These are phyloP conservation scores for Beauveria australis DNA, from an alignment of 2,329 filamentous ascomycete genomes.

Conservation along the genomic window DNA sequence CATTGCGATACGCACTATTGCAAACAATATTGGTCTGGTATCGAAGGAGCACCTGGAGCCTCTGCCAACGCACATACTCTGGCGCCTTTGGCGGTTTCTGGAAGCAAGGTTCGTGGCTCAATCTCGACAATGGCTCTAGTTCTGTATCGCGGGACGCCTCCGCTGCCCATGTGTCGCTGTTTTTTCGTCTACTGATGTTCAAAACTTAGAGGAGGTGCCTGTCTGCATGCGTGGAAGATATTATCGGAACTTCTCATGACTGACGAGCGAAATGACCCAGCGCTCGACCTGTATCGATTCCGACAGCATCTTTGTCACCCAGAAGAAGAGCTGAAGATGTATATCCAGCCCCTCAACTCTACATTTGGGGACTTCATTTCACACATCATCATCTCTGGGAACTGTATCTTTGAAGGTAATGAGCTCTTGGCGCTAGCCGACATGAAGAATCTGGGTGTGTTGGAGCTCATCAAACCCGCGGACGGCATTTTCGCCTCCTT, in stretches of 20 bases:
- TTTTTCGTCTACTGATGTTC: not conserved
- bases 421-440: constrained; percentile 34
- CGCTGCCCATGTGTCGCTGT: not conserved
- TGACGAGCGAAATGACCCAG: constrained; percentile 24
- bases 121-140: not conserved
- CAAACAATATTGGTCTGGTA: constrained; percentile 28
- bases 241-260: constrained; percentile 26
- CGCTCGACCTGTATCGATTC: constrained; percentile 30
- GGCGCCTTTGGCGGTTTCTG: constrained; percentile 32
- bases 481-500: constrained; percentile 22
- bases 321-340: constrained; percentile 24
- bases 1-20: constrained; percentile 30
- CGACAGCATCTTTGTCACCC: constrained; percentile 32
- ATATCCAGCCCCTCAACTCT: constrained; percentile 30
- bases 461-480: constrained; percentile 36
- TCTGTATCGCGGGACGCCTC: too few species aligned
- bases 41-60: constrained; percentile 25
- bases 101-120: constrained; percentile 28
- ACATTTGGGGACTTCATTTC: constrained; percentile 30
- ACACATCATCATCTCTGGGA: constrained; percentile 31
- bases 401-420: constrained; percentile 25
- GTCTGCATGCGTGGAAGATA: constrained; percentile 32
- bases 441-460: constrained; percentile 38
- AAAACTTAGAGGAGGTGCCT: constrained; percentile 8
- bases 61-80: constrained; percentile 26